Evolutionary conservation across 23 red algal genomes (phyloP).

Genomic region (Gracilaria caudata): DNA sequence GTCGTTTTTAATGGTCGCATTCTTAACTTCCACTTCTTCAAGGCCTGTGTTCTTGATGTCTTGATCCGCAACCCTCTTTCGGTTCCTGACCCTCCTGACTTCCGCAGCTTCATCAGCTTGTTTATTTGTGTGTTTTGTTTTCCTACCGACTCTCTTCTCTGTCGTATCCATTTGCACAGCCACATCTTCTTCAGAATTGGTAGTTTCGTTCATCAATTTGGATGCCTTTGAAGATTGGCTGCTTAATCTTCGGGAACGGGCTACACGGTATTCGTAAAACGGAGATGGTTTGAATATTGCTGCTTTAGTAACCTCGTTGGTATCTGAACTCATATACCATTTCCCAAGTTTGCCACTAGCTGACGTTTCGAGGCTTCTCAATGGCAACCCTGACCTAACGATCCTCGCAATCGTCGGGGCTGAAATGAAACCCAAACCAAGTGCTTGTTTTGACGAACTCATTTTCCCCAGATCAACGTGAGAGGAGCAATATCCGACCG

Average conservation of each 20-base stretch:
- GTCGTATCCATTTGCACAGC: neutral
- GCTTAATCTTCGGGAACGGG: neutral
- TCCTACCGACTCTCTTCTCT: neutral
- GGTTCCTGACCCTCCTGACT: neutral
- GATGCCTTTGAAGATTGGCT: neutral
- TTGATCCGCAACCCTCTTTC: neutral
- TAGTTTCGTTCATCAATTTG: neutral
- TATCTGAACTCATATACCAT: constrained; percentile 6
- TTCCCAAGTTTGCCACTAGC: neutral
- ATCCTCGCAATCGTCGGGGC: neutral
- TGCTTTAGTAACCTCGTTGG: neutral
- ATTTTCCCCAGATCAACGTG: neutral
- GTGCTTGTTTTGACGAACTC: neutral
- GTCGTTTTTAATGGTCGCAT: neutral
- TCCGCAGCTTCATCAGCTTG: neutral
- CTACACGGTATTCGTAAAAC: constrained; percentile 10
- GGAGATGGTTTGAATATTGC: constrained; percentile 10
- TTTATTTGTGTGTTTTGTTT: neutral
- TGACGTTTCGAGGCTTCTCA: neutral
- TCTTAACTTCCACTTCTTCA: neutral
- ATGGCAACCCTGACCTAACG: neutral
- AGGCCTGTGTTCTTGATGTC: neutral
- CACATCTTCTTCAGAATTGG: neutral
- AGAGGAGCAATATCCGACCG: neutral
- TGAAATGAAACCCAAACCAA: neutral